Percentiles rank a stretch among this genome's conserved stretches.
Evolutionary conservation across 179 eudicot genomes (phyloP).

Genomic region (Nepenthes alata): DNA sequence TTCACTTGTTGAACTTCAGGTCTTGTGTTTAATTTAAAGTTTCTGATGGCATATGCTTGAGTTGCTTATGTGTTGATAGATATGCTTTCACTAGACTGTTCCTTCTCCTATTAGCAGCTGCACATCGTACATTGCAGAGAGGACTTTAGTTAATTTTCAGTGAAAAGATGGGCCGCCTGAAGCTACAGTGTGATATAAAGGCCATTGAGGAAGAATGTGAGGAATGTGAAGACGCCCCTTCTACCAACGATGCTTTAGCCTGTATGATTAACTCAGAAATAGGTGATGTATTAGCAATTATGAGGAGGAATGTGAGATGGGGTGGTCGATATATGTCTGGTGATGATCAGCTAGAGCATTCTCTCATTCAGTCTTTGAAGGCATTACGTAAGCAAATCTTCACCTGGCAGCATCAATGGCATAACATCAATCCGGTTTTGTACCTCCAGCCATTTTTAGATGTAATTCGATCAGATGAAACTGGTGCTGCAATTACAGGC

Average conservation of each 20-base stretch:
- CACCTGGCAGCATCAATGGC: slow-evolving; percentile 54
- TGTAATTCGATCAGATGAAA: slow-evolving; percentile 69
- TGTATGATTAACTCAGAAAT: slow-evolving; percentile 67
- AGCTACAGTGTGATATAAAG: slow-evolving; percentile 41
- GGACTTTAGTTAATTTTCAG: not conserved
- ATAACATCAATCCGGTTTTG: slow-evolving; percentile 41
- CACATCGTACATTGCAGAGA: too few relatives aligned
- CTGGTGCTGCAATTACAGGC: slow-evolving; percentile 76
- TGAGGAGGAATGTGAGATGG: slow-evolving; percentile 84
- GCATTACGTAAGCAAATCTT: slow-evolving; percentile 56
- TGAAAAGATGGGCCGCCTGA: slow-evolving; percentile 46
- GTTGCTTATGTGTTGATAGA: too few relatives aligned
- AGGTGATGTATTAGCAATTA: slow-evolving; percentile 68
- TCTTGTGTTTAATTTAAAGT: too few relatives aligned
- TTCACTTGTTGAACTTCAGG: too few relatives aligned
- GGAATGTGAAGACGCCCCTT: slow-evolving; percentile 28
- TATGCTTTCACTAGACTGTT: too few relatives aligned
- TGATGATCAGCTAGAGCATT: slow-evolving; percentile 63
- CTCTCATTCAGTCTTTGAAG: slow-evolving; percentile 53
- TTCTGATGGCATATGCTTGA: too few relatives aligned
- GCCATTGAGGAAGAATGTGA: slow-evolving; percentile 45
- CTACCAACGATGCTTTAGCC: slow-evolving; percentile 45
- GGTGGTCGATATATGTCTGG: slow-evolving; percentile 61
- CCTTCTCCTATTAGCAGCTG: too few relatives aligned
- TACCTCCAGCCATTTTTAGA: slow-evolving; percentile 71